Evolutionary conservation across 2,329 filamentous ascomycete genomes (phyloP).

Genomic region (Ophiostoma novo-ulmi): DNA sequence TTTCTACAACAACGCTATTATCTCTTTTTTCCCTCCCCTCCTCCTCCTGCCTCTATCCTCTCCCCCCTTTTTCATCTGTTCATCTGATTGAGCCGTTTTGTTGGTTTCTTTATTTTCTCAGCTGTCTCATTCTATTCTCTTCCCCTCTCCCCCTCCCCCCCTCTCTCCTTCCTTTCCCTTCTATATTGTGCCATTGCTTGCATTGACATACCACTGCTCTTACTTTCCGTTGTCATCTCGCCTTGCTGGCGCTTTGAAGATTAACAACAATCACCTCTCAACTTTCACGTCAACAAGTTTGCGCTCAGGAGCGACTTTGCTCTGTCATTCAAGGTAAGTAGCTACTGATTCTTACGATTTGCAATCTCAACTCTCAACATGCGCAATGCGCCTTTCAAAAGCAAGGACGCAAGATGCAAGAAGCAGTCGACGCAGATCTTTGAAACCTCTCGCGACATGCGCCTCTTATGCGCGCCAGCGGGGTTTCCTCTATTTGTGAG

Average conservation of each 20-base stretch:
- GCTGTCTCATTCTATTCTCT: not conserved
- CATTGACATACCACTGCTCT: not conserved
- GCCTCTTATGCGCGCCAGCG: not conserved
- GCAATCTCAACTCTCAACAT: not conserved
- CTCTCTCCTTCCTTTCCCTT: not conserved
- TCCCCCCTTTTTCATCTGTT: not conserved
- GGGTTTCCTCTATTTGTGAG: not conserved
- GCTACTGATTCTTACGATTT: not conserved
- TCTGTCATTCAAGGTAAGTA: constrained; percentile 2
- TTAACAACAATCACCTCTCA: not conserved
- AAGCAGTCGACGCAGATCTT: not conserved
- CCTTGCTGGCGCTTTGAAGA: not conserved
- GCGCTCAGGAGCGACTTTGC: not conserved
- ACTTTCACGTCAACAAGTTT: not conserved
- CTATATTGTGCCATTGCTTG: not conserved
- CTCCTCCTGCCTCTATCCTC: constrained; percentile 9
- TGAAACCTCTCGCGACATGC: not conserved
- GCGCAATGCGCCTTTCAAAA: not conserved
- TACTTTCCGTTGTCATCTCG: not conserved
- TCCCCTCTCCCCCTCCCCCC: not conserved
- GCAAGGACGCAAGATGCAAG: not conserved
- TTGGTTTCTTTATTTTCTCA: not conserved
- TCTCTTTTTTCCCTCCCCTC: constrained; percentile 14
- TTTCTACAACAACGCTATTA: constrained; percentile 16
- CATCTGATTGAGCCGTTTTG: not conserved